Percentiles rank a stretch among this genome's conserved stretches.
phyloP scores from a whole-genome alignment of 768 basidiomycete species.

The Lenzites betulinus region DNA sequence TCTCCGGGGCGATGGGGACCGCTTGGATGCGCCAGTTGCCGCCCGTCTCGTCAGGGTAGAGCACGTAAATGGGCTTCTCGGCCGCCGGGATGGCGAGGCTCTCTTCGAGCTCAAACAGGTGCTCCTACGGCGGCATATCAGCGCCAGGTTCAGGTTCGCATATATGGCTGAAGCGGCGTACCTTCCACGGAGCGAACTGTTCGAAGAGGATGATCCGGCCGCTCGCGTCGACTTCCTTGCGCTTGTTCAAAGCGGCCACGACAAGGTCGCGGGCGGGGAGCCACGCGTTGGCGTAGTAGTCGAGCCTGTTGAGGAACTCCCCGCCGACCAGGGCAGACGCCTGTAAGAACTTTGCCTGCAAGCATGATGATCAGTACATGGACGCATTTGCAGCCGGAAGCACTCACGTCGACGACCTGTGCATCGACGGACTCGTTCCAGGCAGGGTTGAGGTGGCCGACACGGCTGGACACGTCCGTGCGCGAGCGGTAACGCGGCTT shows the following conservation, averaged over 20 bases:
- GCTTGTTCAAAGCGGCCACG: constrained; percentile 54
- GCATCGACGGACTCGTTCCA: constrained; percentile 86
- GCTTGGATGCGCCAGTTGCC: constrained; percentile 92
- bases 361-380: neutral
- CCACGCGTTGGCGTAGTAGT: constrained; percentile 89
- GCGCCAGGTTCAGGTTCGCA: neutral
- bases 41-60: constrained; percentile 84
- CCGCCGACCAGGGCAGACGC: constrained; percentile 83
- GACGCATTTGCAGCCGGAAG: neutral
- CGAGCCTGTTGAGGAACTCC: constrained; percentile 79
- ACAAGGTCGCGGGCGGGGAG: constrained; percentile 88
- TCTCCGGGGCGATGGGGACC: constrained; percentile 77
- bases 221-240: constrained; percentile 56
- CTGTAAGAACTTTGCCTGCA: constrained; percentile 68
- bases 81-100: constrained; percentile 48
- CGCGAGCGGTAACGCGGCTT: constrained; percentile 70
- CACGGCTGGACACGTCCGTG: constrained; percentile 85
- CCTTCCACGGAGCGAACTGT: constrained; percentile 88
- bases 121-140: constrained; percentile 54
- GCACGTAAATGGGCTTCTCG: constrained; percentile 72
- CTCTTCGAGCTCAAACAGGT: constrained; percentile 84
- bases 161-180: constrained; percentile 32
- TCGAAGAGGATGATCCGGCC: constrained; percentile 83
- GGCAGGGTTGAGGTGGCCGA: constrained; percentile 81
- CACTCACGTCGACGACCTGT: constrained; percentile 70